These are phyloP conservation scores for Boletus rufocinnamomeus DNA, from an alignment of 768 basidiomycete genomes.

Conservation along the genomic window DNA sequence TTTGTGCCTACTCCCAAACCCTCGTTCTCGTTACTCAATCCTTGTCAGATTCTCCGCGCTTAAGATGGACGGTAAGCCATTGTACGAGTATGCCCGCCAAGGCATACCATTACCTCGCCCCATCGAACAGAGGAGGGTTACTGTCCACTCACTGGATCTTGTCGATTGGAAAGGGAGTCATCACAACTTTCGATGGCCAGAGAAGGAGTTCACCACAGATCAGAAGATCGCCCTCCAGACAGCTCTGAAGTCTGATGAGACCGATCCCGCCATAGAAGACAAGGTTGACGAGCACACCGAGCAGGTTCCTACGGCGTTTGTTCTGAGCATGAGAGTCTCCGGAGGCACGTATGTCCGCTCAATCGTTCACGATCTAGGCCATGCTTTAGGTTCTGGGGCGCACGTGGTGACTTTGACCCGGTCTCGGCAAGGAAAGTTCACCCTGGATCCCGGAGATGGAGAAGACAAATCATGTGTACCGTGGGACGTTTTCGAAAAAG, in stretches of 20 bases:
- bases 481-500: constrained; percentile 73
- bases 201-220: constrained; percentile 63
- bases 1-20: constrained; percentile 35
- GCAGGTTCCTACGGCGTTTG: constrained; percentile 70
- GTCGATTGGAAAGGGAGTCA: constrained; percentile 74
- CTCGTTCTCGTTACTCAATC: constrained; percentile 8
- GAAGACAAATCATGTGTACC: constrained; percentile 66
- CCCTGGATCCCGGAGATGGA: constrained; percentile 49
- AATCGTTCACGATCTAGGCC: constrained; percentile 91
- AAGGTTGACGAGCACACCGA: constrained; percentile 37
- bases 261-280: constrained; percentile 38
- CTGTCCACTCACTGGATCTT: constrained; percentile 78
- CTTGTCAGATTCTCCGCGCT: constrained; percentile 86
- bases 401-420: constrained; percentile 92
- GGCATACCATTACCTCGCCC: constrained; percentile 91
- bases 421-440: constrained; percentile 85
- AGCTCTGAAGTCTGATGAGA: constrained; percentile 56
- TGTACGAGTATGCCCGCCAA: constrained; percentile 94
- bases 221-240: constrained; percentile 70
- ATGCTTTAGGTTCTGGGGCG: constrained; percentile 81
- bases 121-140: constrained; percentile 85
- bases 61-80: constrained; percentile 95
- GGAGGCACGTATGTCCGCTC: constrained; percentile 97
- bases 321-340: constrained; percentile 89
- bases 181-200: constrained; percentile 80